These are phyloP conservation scores for Bretziella fagacearum DNA, from an alignment of 2,329 filamentous ascomycete species.

Conservation along the genomic window DNA sequence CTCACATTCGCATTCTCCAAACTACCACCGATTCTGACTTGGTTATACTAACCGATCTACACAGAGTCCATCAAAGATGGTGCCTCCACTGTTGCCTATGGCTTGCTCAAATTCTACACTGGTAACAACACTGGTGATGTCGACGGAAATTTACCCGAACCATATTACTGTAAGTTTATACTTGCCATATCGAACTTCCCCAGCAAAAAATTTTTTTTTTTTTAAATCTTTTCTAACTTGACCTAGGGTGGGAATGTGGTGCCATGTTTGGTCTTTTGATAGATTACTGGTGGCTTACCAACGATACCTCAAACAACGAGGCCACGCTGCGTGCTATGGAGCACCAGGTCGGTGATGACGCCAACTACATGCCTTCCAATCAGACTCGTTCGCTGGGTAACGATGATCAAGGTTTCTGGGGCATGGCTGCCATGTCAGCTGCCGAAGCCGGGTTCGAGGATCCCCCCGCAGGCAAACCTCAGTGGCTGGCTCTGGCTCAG, in stretches of 20 bases:
- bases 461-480: constrained; percentile 41
- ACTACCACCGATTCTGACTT: not conserved
- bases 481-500: constrained; percentile 65
- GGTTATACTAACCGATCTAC: constrained; percentile 18
- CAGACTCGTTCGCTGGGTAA: constrained; percentile 47
- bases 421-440: constrained; percentile 62
- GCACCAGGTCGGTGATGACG: constrained; percentile 41
- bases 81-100: constrained; percentile 30
- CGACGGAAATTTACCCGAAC: constrained; percentile 39
- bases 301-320: constrained; percentile 46
- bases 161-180: constrained; percentile 43
- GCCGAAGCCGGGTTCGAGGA: constrained; percentile 62
- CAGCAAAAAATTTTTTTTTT: too few species aligned
- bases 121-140: constrained; percentile 43
- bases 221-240: not conserved
- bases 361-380: constrained; percentile 50
- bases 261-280: constrained; percentile 54
- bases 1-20: not conserved
- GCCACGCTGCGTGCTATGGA: constrained; percentile 40
- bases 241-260: constrained; percentile 48
- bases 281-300: constrained; percentile 57
- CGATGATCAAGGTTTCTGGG: constrained; percentile 74
- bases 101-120: constrained; percentile 33
- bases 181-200: not conserved
- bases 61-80: constrained; percentile 34